Evolutionary conservation across 2,329 filamentous ascomycete species (phyloP).

Genomic region (Phoma herbarum): DNA sequence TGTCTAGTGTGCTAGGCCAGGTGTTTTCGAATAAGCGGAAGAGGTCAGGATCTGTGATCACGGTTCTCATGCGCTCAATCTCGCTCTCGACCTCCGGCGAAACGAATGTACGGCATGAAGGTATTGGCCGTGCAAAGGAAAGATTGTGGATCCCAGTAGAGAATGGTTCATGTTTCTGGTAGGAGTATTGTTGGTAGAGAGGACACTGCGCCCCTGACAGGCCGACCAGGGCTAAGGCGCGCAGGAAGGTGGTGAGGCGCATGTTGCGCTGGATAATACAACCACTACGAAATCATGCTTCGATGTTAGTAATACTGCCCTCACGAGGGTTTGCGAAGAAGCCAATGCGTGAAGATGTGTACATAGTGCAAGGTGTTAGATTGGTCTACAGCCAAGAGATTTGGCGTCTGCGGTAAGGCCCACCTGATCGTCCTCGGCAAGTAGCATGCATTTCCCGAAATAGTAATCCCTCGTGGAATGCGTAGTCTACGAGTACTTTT

Average conservation of each 20-base stretch:
- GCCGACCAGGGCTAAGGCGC: slow-evolving; percentile 23
- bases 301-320: not conserved
- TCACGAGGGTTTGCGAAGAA: not conserved
- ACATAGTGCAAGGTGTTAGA: not conserved
- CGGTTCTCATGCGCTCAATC: slow-evolving; percentile 44
- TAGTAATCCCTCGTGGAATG: slow-evolving; percentile 10
- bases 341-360: not conserved
- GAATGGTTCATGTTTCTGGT: slow-evolving; percentile 52
- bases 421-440: slow-evolving; percentile 5
- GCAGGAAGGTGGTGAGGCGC: slow-evolving; percentile 14
- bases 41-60: slow-evolving; percentile 65
- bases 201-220: slow-evolving; percentile 51
- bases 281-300: slow-evolving; percentile 15
- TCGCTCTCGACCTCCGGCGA: slow-evolving; percentile 53
- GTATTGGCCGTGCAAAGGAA: slow-evolving; percentile 55
- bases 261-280: slow-evolving; percentile 5
- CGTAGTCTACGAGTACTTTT: not conserved
- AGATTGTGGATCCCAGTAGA: slow-evolving; percentile 54
- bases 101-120: slow-evolving; percentile 57
- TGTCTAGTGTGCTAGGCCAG: slow-evolving; percentile 80
- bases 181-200: slow-evolving; percentile 54
- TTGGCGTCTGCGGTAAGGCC: not conserved
- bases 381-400: not conserved
- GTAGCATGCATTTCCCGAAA: slow-evolving; percentile 1
- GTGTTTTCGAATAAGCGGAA: slow-evolving; percentile 75